Percentiles rank a stretch among this genome's conserved stretches.
Conservation (phyloP, 441 rosid genomes). For the Omphalea diandra region DNA sequence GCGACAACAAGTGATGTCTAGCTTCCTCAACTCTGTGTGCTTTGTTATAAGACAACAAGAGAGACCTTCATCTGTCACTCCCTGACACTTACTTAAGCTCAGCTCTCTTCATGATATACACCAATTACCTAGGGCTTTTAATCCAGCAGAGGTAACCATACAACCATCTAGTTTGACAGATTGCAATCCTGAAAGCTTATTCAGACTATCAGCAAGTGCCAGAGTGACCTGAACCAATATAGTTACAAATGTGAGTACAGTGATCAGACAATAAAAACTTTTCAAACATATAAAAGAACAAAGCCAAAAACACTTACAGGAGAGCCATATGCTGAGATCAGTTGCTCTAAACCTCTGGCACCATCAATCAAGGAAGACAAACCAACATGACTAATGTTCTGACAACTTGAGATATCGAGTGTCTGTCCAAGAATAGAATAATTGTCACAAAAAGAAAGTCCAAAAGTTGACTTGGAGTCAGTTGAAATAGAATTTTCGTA, state of each 20-base stretch:
- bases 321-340: slow-evolving; percentile 61
- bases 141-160: slow-evolving; percentile 47
- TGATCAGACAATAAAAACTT: not conserved
- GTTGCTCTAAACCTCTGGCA: slow-evolving; percentile 56
- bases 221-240: slow-evolving; percentile 51
- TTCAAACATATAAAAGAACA: not conserved
- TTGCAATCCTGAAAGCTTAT: slow-evolving; percentile 58
- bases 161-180: slow-evolving; percentile 68
- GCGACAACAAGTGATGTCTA: slow-evolving; percentile 92
- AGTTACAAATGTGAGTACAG: not conserved
- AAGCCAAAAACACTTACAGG: slow-evolving; percentile 44
- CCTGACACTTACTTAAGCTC: slow-evolving; percentile 81
- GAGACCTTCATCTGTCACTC: slow-evolving; percentile 84
- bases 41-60: slow-evolving; percentile 52
- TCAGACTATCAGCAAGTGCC: slow-evolving; percentile 53
- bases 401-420: slow-evolving; percentile 85
- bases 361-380: slow-evolving; percentile 61
- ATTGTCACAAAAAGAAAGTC: not conserved
- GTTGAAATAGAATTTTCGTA: not conserved
- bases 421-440: slow-evolving; percentile 43
- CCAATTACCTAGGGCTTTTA: slow-evolving; percentile 61
- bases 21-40: slow-evolving; percentile 65
- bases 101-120: slow-evolving; percentile 56
- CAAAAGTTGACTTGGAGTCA: not conserved
- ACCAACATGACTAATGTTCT: slow-evolving; percentile 65